Conservation (phyloP, 225 moss, liverwort and hornwort genomes). For the Anthoceros angustus region DNA sequence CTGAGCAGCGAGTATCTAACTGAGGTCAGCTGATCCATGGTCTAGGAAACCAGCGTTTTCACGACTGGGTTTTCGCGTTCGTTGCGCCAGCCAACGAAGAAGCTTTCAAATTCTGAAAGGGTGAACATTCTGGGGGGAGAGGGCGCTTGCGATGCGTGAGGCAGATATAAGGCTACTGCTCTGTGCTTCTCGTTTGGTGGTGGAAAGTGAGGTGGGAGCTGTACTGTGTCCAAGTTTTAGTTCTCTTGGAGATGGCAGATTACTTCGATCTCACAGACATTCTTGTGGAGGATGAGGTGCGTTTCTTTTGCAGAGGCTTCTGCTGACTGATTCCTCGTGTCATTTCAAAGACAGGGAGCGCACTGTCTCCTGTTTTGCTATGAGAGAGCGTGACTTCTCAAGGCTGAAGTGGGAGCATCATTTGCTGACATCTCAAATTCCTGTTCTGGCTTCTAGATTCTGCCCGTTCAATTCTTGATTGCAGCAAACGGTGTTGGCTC, state of each 20-base stretch:
- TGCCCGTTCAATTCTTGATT: background rate
- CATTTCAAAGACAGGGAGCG: background rate
- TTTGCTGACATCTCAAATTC: background rate
- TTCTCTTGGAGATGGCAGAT: background rate
- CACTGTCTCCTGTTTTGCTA: background rate
- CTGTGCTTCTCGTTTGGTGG: background rate
- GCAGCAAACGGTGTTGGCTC: background rate
- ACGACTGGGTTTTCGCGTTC: too few species aligned
- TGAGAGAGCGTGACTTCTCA: background rate
- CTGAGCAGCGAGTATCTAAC: background rate
- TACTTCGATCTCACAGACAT: background rate
- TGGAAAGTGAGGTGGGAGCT: background rate
- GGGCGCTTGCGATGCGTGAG: background rate
- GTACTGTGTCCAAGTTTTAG: background rate
- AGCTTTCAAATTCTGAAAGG: too few species aligned
- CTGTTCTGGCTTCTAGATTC: background rate
- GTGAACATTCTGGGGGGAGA: too few species aligned
- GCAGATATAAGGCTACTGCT: background rate
- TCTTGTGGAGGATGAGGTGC: conserved; percentile 4
- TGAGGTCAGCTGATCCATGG: too few species aligned
- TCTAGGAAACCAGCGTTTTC: too few species aligned
- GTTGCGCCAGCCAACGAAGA: too few species aligned
- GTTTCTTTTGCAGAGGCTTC: background rate
- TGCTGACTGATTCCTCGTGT: background rate
- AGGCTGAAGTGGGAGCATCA: background rate